Conservation (phyloP, 352 stramenopile genomes). For the Phytophthora pseudosyringae region DNA sequence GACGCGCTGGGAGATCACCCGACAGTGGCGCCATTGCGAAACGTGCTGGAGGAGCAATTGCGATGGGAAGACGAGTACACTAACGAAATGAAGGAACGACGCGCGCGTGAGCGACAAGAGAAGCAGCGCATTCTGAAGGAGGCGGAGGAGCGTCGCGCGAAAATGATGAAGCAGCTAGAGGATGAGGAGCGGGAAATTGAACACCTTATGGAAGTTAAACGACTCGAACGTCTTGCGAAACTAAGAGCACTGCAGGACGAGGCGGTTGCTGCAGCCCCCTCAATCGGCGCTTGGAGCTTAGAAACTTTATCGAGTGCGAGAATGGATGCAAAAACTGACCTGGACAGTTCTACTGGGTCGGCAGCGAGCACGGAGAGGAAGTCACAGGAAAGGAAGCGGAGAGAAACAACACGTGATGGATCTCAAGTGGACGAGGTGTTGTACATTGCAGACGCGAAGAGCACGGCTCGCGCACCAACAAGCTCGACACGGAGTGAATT, state of each 20-base stretch:
- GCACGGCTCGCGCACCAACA: background rate
- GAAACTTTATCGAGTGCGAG: background rate
- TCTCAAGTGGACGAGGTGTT: background rate
- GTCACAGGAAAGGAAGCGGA: background rate
- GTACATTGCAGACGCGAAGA: slow-evolving; percentile 13
- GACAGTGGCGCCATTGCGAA: slow-evolving; percentile 29
- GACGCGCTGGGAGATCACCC: background rate
- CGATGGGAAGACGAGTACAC: slow-evolving; percentile 71
- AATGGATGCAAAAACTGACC: background rate
- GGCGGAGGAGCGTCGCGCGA: slow-evolving; percentile 52
- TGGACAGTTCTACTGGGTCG: too few species aligned
- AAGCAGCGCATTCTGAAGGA: slow-evolving; percentile 60
- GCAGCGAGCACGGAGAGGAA: background rate
- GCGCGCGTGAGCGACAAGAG: slow-evolving; percentile 51
- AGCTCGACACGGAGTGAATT: background rate
- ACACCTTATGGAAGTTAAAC: slow-evolving; percentile 65
- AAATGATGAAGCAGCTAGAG: slow-evolving; percentile 74
- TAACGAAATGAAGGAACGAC: slow-evolving; percentile 50
- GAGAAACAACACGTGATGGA: background rate
- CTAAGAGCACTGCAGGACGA: slow-evolving; percentile 54
- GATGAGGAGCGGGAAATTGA: slow-evolving; percentile 80
- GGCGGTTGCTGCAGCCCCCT: slow-evolving; percentile 12
- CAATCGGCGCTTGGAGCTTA: background rate
- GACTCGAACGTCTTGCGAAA: slow-evolving; percentile 62
- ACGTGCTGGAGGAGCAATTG: slow-evolving; percentile 66